Evolutionary conservation across 352 stramenopile species (phyloP), one percentile per base, ranked within the genome.

Genomic region (Pythium dissotocum): DNA sequence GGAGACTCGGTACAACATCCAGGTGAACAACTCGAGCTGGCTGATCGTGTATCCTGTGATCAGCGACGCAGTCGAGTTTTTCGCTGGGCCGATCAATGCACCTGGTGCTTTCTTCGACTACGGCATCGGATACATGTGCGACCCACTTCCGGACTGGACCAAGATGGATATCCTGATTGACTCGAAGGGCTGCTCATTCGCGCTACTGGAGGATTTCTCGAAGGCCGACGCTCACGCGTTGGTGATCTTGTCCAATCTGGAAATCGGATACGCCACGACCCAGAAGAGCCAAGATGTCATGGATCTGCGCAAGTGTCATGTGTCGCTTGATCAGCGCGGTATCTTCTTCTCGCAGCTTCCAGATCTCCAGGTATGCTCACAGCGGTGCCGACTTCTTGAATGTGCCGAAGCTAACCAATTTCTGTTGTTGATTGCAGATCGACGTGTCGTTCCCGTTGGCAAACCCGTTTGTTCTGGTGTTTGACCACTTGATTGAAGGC

Each of bases 341-440:
- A 69, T 96, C 24, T 96, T 93, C 63, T 94, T 96, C 64, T 94
- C 88, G 2, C 85, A 93, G 57, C 76, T 96, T 30, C 88, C 88
- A 59, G 85, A 94, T 63, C 74, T 94, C 9, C 83, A 95, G 83
- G 85, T 91, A 79, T 36, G 24, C 7, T 33, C n/a, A 24, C 18
- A 24, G 9, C 4, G 49, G 26, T 12, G 28, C 24, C 36, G 49
- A 56, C 8, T 12, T 36, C 26, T 51, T 10, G 12, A 16, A 14
- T 16, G n/a, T 49, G 59, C 21, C 21, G 28, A 5, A 5, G 18
- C 35, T 44, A 3, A 13, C 30, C 28, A 24, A 24, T 24, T 35
- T 63, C 4, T 16, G 9, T 26, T 60, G n/a, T 58, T 36, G 24
- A 2, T 13, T 57, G 49, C 68, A 92, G 79, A 91, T 96, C 55